Percentiles rank a stretch among this genome's conserved stretches.
These are phyloP conservation scores for Aspergillus fijiensis DNA, from an alignment of 2,329 filamentous ascomycete species.

Conservation along the genomic window DNA sequence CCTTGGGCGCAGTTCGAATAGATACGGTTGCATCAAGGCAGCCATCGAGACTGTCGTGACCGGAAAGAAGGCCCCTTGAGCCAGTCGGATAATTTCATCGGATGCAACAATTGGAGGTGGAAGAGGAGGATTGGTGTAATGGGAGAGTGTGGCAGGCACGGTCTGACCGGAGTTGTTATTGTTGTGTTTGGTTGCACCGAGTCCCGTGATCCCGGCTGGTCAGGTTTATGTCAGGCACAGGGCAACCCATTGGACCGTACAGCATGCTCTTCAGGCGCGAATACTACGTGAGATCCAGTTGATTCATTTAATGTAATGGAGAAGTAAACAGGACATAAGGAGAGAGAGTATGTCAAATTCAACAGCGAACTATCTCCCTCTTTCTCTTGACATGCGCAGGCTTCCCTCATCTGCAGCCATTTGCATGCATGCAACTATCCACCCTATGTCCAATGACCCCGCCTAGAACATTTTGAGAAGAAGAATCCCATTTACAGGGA, in stretches of 20 bases:
- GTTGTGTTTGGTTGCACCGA: neutral
- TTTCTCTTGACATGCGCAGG: neutral
- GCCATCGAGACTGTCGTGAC: neutral
- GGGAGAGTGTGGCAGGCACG: neutral
- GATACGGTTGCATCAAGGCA: constrained; percentile 5
- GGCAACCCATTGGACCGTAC: neutral
- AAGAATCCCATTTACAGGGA: neutral
- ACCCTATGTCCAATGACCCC: neutral
- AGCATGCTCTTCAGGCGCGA: neutral
- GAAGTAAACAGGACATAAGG: neutral
- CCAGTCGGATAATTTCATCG: neutral
- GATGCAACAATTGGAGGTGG: neutral
- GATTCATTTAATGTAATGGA: neutral
- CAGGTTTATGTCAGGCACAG: neutral
- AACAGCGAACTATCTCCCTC: neutral
- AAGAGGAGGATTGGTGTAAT: neutral
- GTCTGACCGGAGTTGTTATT: neutral
- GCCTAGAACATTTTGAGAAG: neutral
- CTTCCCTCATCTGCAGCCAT: neutral
- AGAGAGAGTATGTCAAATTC: neutral
- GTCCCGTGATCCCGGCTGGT: constrained; percentile 1
- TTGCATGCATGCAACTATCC: neutral
- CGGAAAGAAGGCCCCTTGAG: neutral
- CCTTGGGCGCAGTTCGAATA: neutral
- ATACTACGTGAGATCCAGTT: neutral